Evolutionary conservation across 1,284 basidiomycete species (phyloP).

Genomic region (Leccinum fallax): DNA sequence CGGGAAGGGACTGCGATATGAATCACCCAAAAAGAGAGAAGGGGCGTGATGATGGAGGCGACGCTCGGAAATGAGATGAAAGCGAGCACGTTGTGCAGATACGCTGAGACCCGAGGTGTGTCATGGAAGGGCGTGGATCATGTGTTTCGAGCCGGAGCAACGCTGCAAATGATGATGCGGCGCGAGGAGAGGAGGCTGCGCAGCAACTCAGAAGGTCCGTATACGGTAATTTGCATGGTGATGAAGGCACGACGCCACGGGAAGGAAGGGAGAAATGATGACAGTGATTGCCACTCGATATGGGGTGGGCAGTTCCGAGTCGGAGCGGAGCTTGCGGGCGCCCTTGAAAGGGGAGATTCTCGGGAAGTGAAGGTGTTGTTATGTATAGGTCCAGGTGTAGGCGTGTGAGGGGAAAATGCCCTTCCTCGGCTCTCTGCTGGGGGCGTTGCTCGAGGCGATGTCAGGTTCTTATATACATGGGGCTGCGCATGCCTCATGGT

Average conservation of each 20-base stretch:
- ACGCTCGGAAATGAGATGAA: conserved; percentile 28
- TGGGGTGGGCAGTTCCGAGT: conserved; percentile 18
- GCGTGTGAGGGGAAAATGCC: conserved; percentile 22
- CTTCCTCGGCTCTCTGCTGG: conserved; percentile 13
- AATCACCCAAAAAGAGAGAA: neutral
- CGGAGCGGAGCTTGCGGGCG: conserved; percentile 26
- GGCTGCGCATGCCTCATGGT: conserved; percentile 19
- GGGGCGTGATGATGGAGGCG: conserved; percentile 7
- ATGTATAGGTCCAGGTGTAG: conserved; percentile 20
- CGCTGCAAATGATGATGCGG: conserved; percentile 21
- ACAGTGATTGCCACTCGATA: conserved; percentile 14
- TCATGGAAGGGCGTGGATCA: conserved; percentile 21
- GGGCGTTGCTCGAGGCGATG: conserved; percentile 26
- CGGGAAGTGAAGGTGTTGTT: conserved; percentile 4
- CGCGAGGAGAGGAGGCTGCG: conserved; percentile 27
- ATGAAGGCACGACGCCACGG: conserved; percentile 17
- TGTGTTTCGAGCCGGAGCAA: conserved; percentile 33
- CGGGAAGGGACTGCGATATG: conserved; percentile 12
- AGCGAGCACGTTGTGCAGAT: conserved; percentile 17
- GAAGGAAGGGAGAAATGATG: conserved; percentile 10
- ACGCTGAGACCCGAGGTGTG: conserved; percentile 11
- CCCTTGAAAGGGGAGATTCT: conserved; percentile 8
- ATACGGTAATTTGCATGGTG: conserved; percentile 13
- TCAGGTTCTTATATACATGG: conserved; percentile 20
- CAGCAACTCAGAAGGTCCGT: conserved; percentile 12